Conservation (phyloP, 108 stramenopile species). For the Discostella pseudostelligera region DNA sequence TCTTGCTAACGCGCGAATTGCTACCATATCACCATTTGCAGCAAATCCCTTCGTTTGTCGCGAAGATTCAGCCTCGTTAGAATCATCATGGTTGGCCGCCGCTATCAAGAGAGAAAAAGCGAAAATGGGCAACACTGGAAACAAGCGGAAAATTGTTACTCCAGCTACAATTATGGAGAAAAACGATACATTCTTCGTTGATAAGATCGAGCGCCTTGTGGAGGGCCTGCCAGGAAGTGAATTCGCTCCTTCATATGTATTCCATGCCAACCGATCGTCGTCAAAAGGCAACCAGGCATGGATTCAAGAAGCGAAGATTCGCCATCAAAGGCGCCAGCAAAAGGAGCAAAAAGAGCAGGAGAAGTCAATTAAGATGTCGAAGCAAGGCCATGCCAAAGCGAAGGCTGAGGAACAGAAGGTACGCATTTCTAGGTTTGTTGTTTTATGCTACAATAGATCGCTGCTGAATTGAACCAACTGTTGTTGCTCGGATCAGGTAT, state of each 20-base stretch:
- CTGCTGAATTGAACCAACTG: not conserved
- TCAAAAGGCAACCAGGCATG: slow-evolving; percentile 52
- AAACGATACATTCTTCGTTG: slow-evolving; percentile 78
- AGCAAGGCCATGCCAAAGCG: slow-evolving; percentile 33
- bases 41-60: slow-evolving; percentile 65
- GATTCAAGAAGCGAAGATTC: slow-evolving; percentile 58
- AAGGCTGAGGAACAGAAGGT: slow-evolving; percentile 37
- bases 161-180: slow-evolving; percentile 62
- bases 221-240: slow-evolving; percentile 86
- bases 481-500: slow-evolving; percentile 23
- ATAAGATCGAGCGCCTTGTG: slow-evolving; percentile 66
- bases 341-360: slow-evolving; percentile 49
- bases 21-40: slow-evolving; percentile 57
- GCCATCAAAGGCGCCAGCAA: slow-evolving; percentile 47
- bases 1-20: slow-evolving; percentile 64
- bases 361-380: slow-evolving; percentile 18
- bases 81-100: slow-evolving; percentile 61
- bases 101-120: slow-evolving; percentile 75
- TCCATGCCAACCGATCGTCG: slow-evolving; percentile 52
- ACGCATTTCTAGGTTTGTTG: no score
- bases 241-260: slow-evolving; percentile 61
- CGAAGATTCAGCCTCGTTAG: slow-evolving; percentile 44
- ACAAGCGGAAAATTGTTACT: slow-evolving; percentile 75
- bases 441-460: no score
- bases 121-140: slow-evolving; percentile 85